Percentiles rank a stretch among this genome's conserved stretches.
Conservation (phyloP, 1,139 yeast genomes). For the Wickerhamomyces sp. region DNA sequence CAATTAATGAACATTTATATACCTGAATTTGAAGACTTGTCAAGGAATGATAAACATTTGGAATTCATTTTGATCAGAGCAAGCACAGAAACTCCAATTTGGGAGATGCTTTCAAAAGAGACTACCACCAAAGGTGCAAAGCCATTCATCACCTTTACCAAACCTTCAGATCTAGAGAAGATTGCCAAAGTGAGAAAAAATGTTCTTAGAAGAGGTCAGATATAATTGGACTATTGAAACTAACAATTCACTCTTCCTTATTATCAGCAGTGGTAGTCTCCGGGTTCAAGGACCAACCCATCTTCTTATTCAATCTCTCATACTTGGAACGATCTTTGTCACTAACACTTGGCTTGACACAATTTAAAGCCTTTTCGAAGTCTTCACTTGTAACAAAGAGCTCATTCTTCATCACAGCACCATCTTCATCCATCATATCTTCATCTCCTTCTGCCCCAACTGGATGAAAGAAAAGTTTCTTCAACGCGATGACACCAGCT, state of each 20-base stretch:
- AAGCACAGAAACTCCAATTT: slow-evolving; percentile 55
- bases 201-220: slow-evolving; percentile 47
- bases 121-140: slow-evolving; percentile 20
- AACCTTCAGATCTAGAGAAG: slow-evolving; percentile 43
- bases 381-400: slow-evolving; percentile 60
- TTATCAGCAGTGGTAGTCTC: slow-evolving; percentile 14
- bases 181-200: slow-evolving; percentile 61
- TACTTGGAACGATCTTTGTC: slow-evolving; percentile 80
- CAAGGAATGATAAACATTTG: slow-evolving; percentile 10
- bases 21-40: slow-evolving; percentile 30
- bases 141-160: slow-evolving; percentile 51
- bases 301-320: slow-evolving; percentile 51
- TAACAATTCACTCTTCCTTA: no score
- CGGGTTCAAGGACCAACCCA: slow-evolving; percentile 44
- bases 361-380: slow-evolving; percentile 64
- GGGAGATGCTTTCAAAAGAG: slow-evolving; percentile 30
- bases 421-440: slow-evolving; percentile 36
- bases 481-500: slow-evolving; percentile 85
- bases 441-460: slow-evolving; percentile 30
- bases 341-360: slow-evolving; percentile 86
- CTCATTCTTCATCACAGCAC: slow-evolving; percentile 12
- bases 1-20: slow-evolving; percentile 51
- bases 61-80: slow-evolving; percentile 56
- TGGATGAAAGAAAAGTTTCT: slow-evolving; percentile 55
- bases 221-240: no score